These are phyloP conservation scores for Basidiobolus meristosporus DNA, from an alignment of 371 early-diverging fungal species.

Conservation along the genomic window DNA sequence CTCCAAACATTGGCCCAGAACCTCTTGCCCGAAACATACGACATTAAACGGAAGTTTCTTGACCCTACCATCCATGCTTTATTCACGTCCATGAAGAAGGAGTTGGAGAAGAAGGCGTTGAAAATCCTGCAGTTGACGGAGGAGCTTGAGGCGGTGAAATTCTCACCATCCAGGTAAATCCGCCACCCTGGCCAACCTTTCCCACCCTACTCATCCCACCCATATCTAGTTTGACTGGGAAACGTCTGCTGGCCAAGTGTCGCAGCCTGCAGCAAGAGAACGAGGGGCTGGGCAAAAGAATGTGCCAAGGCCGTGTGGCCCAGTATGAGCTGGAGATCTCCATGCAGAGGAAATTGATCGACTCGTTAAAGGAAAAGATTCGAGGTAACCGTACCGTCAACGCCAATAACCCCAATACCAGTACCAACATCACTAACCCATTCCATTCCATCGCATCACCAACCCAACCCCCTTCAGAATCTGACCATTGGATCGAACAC, in stretches of 20 bases:
- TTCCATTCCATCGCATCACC: no score
- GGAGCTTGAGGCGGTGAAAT: slow-evolving; percentile 12
- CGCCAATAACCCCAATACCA: no score
- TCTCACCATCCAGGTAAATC: slow-evolving; percentile 12
- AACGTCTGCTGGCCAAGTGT: slow-evolving; percentile 11
- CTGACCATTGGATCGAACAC: slow-evolving; percentile 2
- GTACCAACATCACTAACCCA: no score
- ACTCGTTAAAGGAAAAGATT: slow-evolving; percentile 7
- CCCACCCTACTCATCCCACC: not conserved
- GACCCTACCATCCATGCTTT: slow-evolving; percentile 14
- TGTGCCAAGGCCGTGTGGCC: slow-evolving; percentile 12
- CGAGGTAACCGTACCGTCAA: not conserved
- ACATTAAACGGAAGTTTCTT: slow-evolving; percentile 7
- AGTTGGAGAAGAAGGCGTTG: slow-evolving; percentile 11
- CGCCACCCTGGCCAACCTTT: not conserved
- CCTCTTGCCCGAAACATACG: slow-evolving; percentile 4
- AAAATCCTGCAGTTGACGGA: slow-evolving; percentile 10
- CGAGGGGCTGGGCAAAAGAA: slow-evolving; percentile 14
- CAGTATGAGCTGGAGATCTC: slow-evolving; percentile 13
- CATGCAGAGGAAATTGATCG: slow-evolving; percentile 8
- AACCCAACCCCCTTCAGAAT: no score
- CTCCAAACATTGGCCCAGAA: slow-evolving; percentile 4
- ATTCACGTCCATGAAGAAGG: slow-evolving; percentile 13
- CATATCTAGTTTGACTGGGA: slow-evolving; percentile 10
- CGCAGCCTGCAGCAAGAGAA: slow-evolving; percentile 12